Conservation (phyloP, 768 basidiomycete species). For the Rhodotorula graminis region DNA sequence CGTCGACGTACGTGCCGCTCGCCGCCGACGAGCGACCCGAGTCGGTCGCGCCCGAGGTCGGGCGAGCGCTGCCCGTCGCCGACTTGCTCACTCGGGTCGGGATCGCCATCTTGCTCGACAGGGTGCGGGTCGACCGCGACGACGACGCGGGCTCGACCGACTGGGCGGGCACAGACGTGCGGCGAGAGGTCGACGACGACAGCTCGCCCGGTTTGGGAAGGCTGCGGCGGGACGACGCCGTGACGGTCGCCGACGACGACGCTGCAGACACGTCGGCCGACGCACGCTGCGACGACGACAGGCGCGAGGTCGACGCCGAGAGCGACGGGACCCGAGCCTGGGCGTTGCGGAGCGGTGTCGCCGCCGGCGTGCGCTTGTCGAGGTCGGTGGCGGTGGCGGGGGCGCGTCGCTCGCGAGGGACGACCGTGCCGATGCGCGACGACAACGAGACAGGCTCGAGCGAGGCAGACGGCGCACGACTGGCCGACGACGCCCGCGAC, state of each 20-base stretch:
- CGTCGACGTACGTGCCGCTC: conserved; percentile 56
- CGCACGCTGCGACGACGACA: not conserved
- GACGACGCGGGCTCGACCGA: not conserved
- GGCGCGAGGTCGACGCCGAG: conserved; percentile 13
- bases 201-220: not conserved
- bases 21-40: conserved; percentile 81
- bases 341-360: not conserved
- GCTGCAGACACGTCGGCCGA: not conserved
- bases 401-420: conserved; percentile 10
- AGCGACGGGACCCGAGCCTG: conserved; percentile 9
- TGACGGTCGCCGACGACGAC: not conserved
- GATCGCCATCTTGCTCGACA: conserved; percentile 55
- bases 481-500: conserved; percentile 1
- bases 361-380: conserved; percentile 10
- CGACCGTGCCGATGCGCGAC: not conserved
- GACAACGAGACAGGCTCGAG: conserved; percentile 3
- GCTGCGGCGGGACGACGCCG: not conserved
- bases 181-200: not conserved
- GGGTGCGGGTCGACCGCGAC: conserved; percentile 43
- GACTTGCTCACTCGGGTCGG: conserved; percentile 51
- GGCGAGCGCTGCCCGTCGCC: conserved; percentile 8
- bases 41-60: conserved; percentile 65
- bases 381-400: conserved; percentile 10
- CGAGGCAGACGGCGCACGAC: not conserved
- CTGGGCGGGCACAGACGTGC: conserved; percentile 15